Base-by-base conservation (phyloP, 257 asterid species). In the Scutellaria galericulata region DNA sequence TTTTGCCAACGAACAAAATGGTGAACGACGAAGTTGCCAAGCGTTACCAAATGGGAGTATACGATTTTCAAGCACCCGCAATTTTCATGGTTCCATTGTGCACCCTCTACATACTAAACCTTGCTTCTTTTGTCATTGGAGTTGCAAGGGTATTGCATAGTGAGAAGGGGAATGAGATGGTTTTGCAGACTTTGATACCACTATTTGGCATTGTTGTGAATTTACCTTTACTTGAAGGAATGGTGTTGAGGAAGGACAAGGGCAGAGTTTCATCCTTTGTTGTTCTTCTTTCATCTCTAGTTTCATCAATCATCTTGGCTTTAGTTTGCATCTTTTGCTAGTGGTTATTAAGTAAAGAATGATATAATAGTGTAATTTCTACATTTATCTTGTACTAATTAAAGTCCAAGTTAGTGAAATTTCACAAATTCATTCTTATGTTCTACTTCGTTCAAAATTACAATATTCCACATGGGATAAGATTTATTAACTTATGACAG, bases 151-250 rank as follows among this genome's bases (percentile, higher is more conserved):
- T 75, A 2, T 13, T 74, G 61, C 79, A 61, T 0, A 42, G 6
- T 6, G 50, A 51, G 12, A 57, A 31, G 20, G 52, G 13, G 41
- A 60, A 63, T 68, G 83, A 80, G 39, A 64, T 90, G 87, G 52
- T 81, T 37, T 45, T 78, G 44, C 88, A 88, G 75, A 66, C 66
- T 7, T 74, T 72, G 4, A 14, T 90, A 27, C 71, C 95, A 14
- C 22, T 83, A 3, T 88, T 80, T 31, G 82, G 84, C 7, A 2
- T 81, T 51, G 7, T 76, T 31, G 59, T 86, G 83, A 79, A 85
- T 50, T 85, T 71, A 51, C 92, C 88, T 18, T 74, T 88, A 39
- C 50, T 88, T 20, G 91, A 88, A 81, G 96, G 96, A 35, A 88
- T 90, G 91, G 51, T 88, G 47, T 52, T 86, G 62, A 82, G 95